phyloP scores from a whole-genome alignment of 371 early-diverging fungal genomes.

The Saksenaea oblongispora region DNA sequence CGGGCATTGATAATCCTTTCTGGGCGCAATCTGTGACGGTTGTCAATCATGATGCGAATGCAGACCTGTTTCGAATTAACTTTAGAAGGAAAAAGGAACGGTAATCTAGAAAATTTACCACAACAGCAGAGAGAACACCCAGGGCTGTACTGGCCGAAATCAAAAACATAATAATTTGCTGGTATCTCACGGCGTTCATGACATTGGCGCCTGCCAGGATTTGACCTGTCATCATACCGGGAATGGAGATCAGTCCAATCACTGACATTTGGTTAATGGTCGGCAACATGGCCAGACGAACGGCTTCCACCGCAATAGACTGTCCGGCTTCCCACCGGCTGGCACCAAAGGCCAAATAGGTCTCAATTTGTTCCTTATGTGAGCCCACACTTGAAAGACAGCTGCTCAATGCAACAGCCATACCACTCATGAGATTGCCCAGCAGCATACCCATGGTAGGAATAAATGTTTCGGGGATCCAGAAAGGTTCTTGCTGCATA shows the following conservation, averaged over 20 bases:
- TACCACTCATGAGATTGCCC: constrained; percentile 83
- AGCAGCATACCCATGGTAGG: constrained; percentile 88
- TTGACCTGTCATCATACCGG: constrained; percentile 92
- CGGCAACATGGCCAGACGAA: constrained; percentile 79
- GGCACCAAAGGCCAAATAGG: constrained; percentile 80
- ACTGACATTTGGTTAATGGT: constrained; percentile 84
- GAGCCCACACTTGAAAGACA: constrained; percentile 56
- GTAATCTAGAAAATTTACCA: constrained; percentile 40
- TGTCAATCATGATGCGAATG: constrained; percentile 60
- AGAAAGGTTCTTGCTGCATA: constrained; percentile 76
- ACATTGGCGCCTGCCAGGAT: constrained; percentile 83
- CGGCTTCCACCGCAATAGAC: constrained; percentile 71
- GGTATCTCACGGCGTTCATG: constrained; percentile 78
- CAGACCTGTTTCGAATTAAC: constrained; percentile 34
- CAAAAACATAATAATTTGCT: constrained; percentile 84
- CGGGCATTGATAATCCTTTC: constrained; percentile 50
- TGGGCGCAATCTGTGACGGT: constrained; percentile 56
- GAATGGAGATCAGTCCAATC: constrained; percentile 87
- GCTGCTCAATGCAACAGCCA: constrained; percentile 75
- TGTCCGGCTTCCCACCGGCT: constrained; percentile 84
- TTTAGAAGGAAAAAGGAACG: background rate
- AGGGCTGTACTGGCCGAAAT: constrained; percentile 73
- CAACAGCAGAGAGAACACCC: constrained; percentile 62
- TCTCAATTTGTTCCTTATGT: constrained; percentile 67
- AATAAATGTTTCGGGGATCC: constrained; percentile 78